phyloP scores from a whole-genome alignment of 163 green algal genomes.

The Trebouxiophyceae sp. region DNA sequence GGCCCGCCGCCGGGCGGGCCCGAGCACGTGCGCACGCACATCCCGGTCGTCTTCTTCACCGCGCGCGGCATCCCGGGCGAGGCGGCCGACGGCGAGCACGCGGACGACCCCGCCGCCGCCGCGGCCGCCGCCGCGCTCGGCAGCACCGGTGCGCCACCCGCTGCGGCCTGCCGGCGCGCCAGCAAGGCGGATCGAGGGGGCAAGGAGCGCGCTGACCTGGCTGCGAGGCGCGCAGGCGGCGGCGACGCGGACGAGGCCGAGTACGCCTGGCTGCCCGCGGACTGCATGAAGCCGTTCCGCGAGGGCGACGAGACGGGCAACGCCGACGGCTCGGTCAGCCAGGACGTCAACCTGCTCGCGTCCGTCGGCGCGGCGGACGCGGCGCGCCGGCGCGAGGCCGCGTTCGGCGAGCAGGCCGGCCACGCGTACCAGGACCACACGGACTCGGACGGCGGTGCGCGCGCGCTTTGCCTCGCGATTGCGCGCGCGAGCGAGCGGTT shows the following conservation, averaged over 20 bases:
- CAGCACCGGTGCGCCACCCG: not conserved
- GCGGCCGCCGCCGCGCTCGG: not conserved
- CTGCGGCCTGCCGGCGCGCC: too few relatives aligned
- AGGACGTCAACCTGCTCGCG: conserved; percentile 41
- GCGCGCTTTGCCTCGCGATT: not conserved
- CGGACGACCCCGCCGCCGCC: too few relatives aligned
- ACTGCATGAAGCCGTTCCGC: conserved; percentile 69
- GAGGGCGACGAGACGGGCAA: conserved; percentile 41
- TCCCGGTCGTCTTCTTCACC: conserved; percentile 89
- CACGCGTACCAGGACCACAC: conserved; percentile 21
- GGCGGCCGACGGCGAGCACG: conserved; percentile 33
- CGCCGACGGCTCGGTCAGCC: conserved; percentile 4
- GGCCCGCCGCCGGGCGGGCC: conserved; percentile 57
- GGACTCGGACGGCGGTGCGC: conserved; percentile 75
- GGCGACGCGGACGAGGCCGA: conserved; percentile 70
- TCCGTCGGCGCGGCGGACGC: conserved; percentile 48
- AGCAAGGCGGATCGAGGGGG: too few relatives aligned
- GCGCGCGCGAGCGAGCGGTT: too few relatives aligned
- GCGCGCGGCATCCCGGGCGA: conserved; percentile 74
- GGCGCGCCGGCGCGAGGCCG: too few relatives aligned
- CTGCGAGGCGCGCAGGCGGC: not conserved
- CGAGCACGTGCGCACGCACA: conserved; percentile 44
- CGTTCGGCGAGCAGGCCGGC: not conserved
- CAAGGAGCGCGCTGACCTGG: not conserved
- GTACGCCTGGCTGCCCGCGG: conserved; percentile 82